Evolutionary conservation across 129 eudicot species (phyloP).

Genomic region (Tagetes patula): DNA sequence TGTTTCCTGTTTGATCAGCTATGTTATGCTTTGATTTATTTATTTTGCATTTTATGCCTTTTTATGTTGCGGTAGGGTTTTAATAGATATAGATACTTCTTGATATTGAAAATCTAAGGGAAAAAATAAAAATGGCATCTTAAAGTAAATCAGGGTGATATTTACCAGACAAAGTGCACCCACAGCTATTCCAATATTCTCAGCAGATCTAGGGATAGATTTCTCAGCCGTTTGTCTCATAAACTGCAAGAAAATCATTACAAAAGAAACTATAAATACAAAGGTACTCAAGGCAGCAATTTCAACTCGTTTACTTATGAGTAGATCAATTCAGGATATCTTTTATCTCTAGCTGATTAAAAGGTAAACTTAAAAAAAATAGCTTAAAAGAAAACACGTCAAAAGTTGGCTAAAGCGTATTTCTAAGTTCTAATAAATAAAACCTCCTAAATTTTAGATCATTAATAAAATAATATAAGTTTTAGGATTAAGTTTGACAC

Average conservation of each 20-base stretch:
- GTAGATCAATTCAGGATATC: not conserved
- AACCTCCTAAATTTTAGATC: not conserved
- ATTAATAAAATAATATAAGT: not conserved
- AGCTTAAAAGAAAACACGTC: not conserved
- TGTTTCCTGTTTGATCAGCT: constrained; percentile 14
- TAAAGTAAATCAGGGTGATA: constrained; percentile 30
- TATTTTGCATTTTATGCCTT: not conserved
- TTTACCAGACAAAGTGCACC: constrained; percentile 90
- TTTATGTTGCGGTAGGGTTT: constrained; percentile 4
- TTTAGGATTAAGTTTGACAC: not conserved
- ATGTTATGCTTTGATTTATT: not conserved
- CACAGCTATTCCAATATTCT: constrained; percentile 82
- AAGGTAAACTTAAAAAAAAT: not conserved
- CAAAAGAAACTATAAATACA: not conserved
- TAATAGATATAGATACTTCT: not conserved
- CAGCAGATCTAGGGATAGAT: constrained; percentile 84
- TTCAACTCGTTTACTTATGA: not conserved
- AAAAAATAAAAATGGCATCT: constrained; percentile 14
- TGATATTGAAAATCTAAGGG: not conserved
- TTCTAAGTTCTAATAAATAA: not conserved
- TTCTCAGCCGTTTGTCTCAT: constrained; percentile 63
- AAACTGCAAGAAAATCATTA: constrained; percentile 46
- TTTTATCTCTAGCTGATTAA: not conserved
- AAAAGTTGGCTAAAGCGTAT: not conserved
- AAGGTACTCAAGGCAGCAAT: not conserved